Conservation (phyloP, 768 basidiomycete genomes). For the Tylopilus subfusipes region DNA sequence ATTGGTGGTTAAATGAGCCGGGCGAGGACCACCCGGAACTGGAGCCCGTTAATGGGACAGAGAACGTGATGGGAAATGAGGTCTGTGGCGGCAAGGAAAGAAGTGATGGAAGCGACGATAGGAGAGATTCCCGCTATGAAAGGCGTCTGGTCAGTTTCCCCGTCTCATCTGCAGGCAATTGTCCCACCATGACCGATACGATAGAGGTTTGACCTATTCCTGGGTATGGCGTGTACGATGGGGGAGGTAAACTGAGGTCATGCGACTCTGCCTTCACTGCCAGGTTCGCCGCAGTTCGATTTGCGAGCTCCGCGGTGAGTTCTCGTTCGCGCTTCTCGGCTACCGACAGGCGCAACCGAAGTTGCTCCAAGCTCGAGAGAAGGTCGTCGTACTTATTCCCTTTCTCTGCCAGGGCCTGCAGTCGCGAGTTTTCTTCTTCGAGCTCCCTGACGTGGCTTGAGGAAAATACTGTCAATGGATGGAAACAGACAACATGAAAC, state of each 20-base stretch:
- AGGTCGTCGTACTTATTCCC: conserved; percentile 40
- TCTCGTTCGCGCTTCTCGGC: conserved; percentile 65
- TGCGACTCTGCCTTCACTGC: conserved; percentile 57
- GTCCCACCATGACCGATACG: conserved; percentile 64
- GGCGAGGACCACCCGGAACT: conserved; percentile 39
- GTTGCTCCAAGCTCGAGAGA: conserved; percentile 59
- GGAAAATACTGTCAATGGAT: conserved; percentile 17
- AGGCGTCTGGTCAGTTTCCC: conserved; percentile 14
- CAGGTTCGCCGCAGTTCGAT: conserved; percentile 31
- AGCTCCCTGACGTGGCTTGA: conserved; percentile 77
- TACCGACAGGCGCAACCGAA: conserved; percentile 60
- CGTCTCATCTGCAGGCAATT: not conserved
- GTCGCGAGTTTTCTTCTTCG: conserved; percentile 78
- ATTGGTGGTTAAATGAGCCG: conserved; percentile 39
- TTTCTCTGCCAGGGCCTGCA: conserved; percentile 56
- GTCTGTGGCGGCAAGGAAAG: conserved; percentile 64
- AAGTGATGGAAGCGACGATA: conserved; percentile 73
- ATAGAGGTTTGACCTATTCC: conserved; percentile 50
- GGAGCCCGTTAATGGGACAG: conserved; percentile 44
- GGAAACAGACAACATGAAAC: conserved; percentile 3
- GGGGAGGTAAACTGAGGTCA: conserved; percentile 49
- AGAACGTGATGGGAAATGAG: conserved; percentile 52
- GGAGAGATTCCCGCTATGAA: conserved; percentile 56
- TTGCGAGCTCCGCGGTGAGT: conserved; percentile 59
- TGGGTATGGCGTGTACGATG: conserved; percentile 37